Evolutionary conservation across 2,329 filamentous ascomycete species (phyloP).

Genomic region (Thielaviopsis cerberus): DNA sequence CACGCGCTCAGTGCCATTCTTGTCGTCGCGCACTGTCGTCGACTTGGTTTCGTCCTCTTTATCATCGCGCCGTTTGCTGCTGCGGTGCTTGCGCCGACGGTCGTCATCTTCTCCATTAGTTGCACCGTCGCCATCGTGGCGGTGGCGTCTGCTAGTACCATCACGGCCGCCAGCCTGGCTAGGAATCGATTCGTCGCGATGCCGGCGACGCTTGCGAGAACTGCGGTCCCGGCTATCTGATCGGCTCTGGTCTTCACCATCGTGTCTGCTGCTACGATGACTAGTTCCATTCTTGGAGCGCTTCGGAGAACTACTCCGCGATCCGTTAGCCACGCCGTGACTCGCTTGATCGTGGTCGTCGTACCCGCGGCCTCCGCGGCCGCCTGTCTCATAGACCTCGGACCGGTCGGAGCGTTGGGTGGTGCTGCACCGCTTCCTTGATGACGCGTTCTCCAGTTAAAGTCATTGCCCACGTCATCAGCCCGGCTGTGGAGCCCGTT

Average conservation of each 20-base stretch:
- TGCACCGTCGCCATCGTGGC: conserved; percentile 2
- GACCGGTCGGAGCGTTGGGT: conserved; percentile 69
- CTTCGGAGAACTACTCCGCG: conserved; percentile 30
- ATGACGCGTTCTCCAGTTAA: conserved; percentile 4
- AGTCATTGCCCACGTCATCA: conserved; percentile 2
- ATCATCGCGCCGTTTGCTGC: conserved; percentile 27
- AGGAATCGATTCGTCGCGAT: conserved; percentile 17
- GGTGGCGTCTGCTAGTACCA: conserved; percentile 4
- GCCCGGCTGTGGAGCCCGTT: background rate
- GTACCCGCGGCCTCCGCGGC: conserved; percentile 30
- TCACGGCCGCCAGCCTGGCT: conserved; percentile 12
- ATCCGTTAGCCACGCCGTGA: conserved; percentile 13
- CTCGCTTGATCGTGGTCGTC: conserved; percentile 20
- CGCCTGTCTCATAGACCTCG: conserved; percentile 81
- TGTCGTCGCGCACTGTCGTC: conserved; percentile 20
- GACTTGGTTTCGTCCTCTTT: conserved; percentile 38
- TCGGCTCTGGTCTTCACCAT: conserved; percentile 5
- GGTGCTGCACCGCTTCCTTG: conserved; percentile 20
- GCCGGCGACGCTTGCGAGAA: conserved; percentile 14
- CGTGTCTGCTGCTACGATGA: conserved; percentile 3
- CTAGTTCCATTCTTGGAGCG: conserved; percentile 16
- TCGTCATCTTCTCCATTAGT: background rate
- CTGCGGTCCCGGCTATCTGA: conserved; percentile 10
- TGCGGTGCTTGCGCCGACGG: conserved; percentile 19
- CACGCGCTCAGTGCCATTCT: conserved; percentile 32